phyloP scores from a whole-genome alignment of 1,284 basidiomycete genomes.

The Cerrena zonata region DNA sequence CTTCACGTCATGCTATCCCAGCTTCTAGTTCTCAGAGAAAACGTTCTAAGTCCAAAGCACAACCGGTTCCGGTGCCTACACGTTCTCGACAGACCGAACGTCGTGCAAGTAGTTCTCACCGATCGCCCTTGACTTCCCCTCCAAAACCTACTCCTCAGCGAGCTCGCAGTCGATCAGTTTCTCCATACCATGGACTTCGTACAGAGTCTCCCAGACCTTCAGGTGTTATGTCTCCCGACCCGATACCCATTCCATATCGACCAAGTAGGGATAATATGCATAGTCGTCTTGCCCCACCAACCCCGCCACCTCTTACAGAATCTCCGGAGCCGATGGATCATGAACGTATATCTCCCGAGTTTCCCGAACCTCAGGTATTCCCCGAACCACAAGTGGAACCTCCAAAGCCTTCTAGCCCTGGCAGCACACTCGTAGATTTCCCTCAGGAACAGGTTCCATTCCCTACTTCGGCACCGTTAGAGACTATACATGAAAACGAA shows the following conservation, averaged over 20 bases:
- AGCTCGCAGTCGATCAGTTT: conserved; percentile 5
- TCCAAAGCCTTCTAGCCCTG: conserved; percentile 6
- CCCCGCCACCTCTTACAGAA: not conserved
- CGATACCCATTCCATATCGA: conserved; percentile 32
- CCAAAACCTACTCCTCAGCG: not conserved
- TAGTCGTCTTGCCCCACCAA: no score
- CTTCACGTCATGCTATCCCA: not conserved
- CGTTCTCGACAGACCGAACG: conserved; percentile 4
- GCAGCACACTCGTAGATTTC: conserved; percentile 13
- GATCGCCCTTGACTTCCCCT: not conserved
- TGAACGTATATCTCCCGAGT: not conserved
- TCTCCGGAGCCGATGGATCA: not conserved
- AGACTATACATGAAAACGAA: conserved; percentile 27
- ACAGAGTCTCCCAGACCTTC: conserved; percentile 15
- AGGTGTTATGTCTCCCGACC: conserved; percentile 30
- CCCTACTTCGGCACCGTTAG: conserved; percentile 23
- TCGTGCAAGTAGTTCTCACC: conserved; percentile 1
- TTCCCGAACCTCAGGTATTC: not conserved
- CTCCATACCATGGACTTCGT: conserved; percentile 1
- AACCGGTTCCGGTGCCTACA: conserved; percentile 5
- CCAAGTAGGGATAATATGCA: conserved; percentile 8
- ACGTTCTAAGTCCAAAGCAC: not conserved
- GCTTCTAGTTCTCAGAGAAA: not conserved
- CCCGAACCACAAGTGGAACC: not conserved
- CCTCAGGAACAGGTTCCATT: conserved; percentile 16